Percentiles rank a stretch among this genome's conserved stretches.
phyloP scores from a whole-genome alignment of 176 grass and related monocot genomes.

The Paspalum vaginatum region DNA sequence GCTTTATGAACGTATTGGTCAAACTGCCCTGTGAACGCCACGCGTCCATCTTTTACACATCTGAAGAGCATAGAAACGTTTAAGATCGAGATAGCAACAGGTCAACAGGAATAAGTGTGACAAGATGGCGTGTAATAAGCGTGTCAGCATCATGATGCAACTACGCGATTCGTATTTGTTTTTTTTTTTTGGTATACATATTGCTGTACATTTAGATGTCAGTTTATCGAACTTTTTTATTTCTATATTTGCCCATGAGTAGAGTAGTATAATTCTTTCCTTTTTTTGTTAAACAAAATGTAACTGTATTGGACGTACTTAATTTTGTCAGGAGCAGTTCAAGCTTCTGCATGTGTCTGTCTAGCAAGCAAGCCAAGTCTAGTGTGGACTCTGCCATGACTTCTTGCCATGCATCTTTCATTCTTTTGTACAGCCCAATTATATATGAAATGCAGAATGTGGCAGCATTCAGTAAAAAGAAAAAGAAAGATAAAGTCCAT shows the following conservation, averaged over 20 bases:
- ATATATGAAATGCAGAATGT: too few species aligned
- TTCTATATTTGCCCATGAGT: neutral
- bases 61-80: neutral
- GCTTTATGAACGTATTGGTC: neutral
- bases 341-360: neutral
- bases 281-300: neutral
- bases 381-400: neutral
- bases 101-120: conserved; percentile 34
- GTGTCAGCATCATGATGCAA: conserved; percentile 42
- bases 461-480: too few species aligned
- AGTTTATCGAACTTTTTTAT: neutral
- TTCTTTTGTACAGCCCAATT: too few species aligned
- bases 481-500: too few species aligned
- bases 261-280: neutral
- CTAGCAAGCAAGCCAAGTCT: neutral
- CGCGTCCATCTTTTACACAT: neutral
- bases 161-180: neutral
- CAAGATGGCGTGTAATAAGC: neutral
- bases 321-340: neutral
- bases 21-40: neutral
- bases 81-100: conserved; percentile 36
- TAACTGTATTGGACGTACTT: neutral
- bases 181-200: neutral
- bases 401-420: too few species aligned
- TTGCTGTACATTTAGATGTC: neutral